Conservation (phyloP, 805 yeast genomes). For the Pichia thaimueangensis region DNA sequence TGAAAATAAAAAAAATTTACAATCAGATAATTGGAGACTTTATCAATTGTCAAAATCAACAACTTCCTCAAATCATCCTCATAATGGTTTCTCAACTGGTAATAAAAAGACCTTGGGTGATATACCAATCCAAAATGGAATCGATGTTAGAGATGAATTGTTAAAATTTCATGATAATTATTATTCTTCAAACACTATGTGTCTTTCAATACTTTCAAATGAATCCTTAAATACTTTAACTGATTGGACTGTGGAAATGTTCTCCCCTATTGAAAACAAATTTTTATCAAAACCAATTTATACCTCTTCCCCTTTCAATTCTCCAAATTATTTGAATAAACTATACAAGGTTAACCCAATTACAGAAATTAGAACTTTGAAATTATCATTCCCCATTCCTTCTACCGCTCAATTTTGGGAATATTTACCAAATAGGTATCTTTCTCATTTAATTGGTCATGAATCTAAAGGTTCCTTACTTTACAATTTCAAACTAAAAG, state of each 20-base stretch:
- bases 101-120: slow-evolving; percentile 68
- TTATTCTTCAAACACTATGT: slow-evolving; percentile 87
- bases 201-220: slow-evolving; percentile 75
- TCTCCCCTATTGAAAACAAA: slow-evolving; percentile 55
- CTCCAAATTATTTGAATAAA: slow-evolving; percentile 43
- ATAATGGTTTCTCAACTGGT: slow-evolving; percentile 85
- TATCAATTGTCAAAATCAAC: slow-evolving; percentile 76
- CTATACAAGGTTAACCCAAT: slow-evolving; percentile 71
- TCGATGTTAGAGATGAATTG: slow-evolving; percentile 76
- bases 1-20: slow-evolving; percentile 91
- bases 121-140: slow-evolving; percentile 50
- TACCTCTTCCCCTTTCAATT: slow-evolving; percentile 40
- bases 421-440: slow-evolving; percentile 62
- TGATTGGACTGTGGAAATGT: slow-evolving; percentile 60
- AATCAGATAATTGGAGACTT: slow-evolving; percentile 82
- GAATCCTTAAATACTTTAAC: slow-evolving; percentile 70
- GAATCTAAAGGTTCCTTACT: slow-evolving; percentile 85
- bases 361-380: slow-evolving; percentile 66
- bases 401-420: slow-evolving; percentile 64
- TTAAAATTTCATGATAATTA: slow-evolving; percentile 63
- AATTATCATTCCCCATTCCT: slow-evolving; percentile 67
- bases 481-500: slow-evolving; percentile 57
- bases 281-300: slow-evolving; percentile 40
- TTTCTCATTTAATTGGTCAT: slow-evolving; percentile 83
- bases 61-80: slow-evolving; percentile 74